Evolutionary conservation across 169 alveolate species (phyloP).

Genomic region (Eimeria praecox): DNA sequence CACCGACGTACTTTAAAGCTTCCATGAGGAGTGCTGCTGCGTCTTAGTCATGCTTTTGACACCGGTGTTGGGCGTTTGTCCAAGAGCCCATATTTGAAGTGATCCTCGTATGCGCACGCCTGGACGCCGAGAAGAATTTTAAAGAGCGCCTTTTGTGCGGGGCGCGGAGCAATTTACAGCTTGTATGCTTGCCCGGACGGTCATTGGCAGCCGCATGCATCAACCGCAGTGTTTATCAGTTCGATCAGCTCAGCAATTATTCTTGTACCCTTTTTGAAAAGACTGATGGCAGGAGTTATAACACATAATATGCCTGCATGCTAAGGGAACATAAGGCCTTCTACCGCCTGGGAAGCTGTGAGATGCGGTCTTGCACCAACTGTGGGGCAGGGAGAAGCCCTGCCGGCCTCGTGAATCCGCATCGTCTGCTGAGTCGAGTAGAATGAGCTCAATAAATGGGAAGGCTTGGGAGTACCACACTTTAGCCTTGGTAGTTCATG

Average conservation of each 20-base stretch:
- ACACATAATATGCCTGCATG: background rate
- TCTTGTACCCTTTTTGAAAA: too few relatives aligned
- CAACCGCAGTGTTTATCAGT: background rate
- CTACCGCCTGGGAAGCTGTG: background rate
- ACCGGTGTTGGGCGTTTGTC: background rate
- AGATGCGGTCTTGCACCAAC: background rate
- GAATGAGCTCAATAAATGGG: background rate
- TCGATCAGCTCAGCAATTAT: background rate
- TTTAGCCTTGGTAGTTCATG: background rate
- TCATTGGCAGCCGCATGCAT: background rate
- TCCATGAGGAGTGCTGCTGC: background rate
- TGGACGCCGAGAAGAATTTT: background rate
- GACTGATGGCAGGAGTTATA: background rate
- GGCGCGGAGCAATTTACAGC: background rate
- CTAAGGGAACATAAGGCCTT: background rate
- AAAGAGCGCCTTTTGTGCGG: background rate
- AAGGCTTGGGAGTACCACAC: background rate
- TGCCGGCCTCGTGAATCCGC: background rate
- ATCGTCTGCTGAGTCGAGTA: background rate
- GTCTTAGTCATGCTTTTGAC: background rate
- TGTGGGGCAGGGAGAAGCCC: background rate
- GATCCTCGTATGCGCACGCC: background rate
- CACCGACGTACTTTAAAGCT: background rate
- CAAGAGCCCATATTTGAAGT: background rate
- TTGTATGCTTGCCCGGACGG: background rate